Base-by-base conservation (phyloP, 1,139 yeast species). In the Geotrichum fermentans region DNA sequence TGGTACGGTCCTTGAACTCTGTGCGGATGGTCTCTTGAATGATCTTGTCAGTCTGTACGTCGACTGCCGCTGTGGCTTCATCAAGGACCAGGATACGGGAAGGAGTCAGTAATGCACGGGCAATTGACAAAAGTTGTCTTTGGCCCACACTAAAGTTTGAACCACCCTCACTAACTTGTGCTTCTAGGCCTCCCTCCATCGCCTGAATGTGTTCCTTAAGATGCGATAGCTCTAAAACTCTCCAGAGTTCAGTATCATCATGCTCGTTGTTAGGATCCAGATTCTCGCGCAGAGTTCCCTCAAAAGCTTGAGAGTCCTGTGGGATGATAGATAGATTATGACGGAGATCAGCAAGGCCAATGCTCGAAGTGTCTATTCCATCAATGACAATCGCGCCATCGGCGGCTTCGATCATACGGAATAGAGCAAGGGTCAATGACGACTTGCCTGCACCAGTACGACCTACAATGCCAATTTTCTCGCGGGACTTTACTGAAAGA, bases 401-500 rank as follows among this genome's bases (percentile, higher is more conserved):
- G 2, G 71, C 71, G 0, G 90, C 79, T 59, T 84, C 92, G 48
- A 85, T 74, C 54, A 85, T 71, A 55, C 95, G 72, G 69, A 83
- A 85, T n/a, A 85, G 64, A 0, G 92, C 83, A 58, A 83, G 65
- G 0, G 86, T 79, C 43, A 85, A 67, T 1, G 90, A 78, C 33
- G 87, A 79, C 62, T 85, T 85, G 20, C 95, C 95, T 0, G 94
- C 90, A 39, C 95, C 95, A 0, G 95, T 85, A 56, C 95, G 74
- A 8, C 95, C 95, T 17, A 84, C 92, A 55, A 85, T 79, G 39
- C 95, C 95, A 55, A 85, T 71, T 60, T 85, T 85, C 57, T 85
- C 92, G 16, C 69, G 69, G 2, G 87, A 72, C 28, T 73, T 70
- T 51, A 85, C 75, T 1, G 70, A 66, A 40, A 84, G 61, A 30